Percentiles rank a stretch among this genome's conserved stretches.
Conservation (phyloP, 805 yeast species). For the Vanderwaltozyma polyspora region DNA sequence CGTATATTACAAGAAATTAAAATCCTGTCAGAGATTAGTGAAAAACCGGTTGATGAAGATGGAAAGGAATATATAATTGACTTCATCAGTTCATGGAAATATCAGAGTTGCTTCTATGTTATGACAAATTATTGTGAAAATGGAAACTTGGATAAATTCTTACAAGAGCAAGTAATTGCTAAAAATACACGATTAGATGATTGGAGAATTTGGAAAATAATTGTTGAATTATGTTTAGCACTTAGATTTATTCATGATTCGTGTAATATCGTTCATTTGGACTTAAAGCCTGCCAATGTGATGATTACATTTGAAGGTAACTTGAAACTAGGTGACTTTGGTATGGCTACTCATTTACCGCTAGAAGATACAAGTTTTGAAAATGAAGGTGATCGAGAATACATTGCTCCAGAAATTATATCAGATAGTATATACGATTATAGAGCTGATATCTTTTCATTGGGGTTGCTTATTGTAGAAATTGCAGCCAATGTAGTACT, state of each 20-base stretch:
- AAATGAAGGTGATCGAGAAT: slow-evolving; percentile 94
- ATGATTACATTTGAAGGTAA: slow-evolving; percentile 91
- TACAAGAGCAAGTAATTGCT: slow-evolving; percentile 66
- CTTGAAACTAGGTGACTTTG: slow-evolving; percentile 92
- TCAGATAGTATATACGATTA: slow-evolving; percentile 72
- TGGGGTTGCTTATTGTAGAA: slow-evolving; percentile 87
- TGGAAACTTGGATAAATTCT: slow-evolving; percentile 74
- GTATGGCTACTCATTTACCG: slow-evolving; percentile 80
- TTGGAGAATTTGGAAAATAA: slow-evolving; percentile 95
- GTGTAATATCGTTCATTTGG: slow-evolving; percentile 70
- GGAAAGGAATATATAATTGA: slow-evolving; percentile 72
- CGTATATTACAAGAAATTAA: slow-evolving; percentile 25
- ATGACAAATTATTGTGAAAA: slow-evolving; percentile 95
- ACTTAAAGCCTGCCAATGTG: slow-evolving; percentile 90
- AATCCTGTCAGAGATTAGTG: slow-evolving; percentile 18
- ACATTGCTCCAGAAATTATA: slow-evolving; percentile 93
- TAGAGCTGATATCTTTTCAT: slow-evolving; percentile 90
- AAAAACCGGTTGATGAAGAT: slow-evolving; percentile 36
- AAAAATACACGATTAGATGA: slow-evolving; percentile 59
- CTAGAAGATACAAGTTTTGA: slow-evolving; percentile 54
- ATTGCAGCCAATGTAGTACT: slow-evolving; percentile 90
- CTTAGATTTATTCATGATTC: slow-evolving; percentile 67
- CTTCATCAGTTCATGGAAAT: slow-evolving; percentile 80
- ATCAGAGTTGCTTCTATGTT: slow-evolving; percentile 62
- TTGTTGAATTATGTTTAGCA: slow-evolving; percentile 74